Evolutionary conservation across 768 basidiomycete genomes (phyloP).

Genomic region (Tulasnella sp.): DNA sequence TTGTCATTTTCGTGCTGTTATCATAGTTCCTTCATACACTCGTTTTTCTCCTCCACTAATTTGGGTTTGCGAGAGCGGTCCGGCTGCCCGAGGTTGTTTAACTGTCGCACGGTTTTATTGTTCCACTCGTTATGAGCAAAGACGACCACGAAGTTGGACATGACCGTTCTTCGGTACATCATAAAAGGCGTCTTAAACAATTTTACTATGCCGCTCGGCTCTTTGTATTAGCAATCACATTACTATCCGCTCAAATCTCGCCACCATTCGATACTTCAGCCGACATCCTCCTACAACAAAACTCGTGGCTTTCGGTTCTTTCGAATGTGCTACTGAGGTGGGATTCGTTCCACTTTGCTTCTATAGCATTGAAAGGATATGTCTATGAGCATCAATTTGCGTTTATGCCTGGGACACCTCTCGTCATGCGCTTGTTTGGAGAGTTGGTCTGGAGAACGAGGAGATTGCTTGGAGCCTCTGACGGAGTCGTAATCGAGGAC

Average conservation of each 20-base stretch:
- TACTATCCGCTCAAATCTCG: background rate
- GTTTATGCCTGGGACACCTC: constrained; percentile 61
- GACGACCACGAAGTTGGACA: too few species aligned
- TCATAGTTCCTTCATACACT: too few species aligned
- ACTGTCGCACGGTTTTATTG: too few species aligned
- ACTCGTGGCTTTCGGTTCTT: background rate
- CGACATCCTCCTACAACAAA: constrained; percentile 4
- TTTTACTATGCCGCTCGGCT: background rate
- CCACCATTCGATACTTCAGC: constrained; percentile 14
- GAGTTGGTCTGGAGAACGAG: constrained; percentile 5
- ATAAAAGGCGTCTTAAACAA: background rate
- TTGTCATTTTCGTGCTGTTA: too few species aligned
- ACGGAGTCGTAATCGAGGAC: constrained; percentile 18
- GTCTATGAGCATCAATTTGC: constrained; percentile 75
- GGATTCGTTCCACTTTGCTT: constrained; percentile 75
- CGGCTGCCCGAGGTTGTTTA: too few species aligned
- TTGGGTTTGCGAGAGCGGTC: too few species aligned
- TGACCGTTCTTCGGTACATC: too few species aligned
- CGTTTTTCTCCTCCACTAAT: too few species aligned
- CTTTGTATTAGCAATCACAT: background rate
- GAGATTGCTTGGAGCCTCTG: constrained; percentile 6
- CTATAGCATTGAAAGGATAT: constrained; percentile 48
- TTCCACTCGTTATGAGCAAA: too few species aligned
- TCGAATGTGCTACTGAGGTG: constrained; percentile 47
- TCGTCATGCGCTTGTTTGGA: constrained; percentile 34